Base-by-base conservation (phyloP, 2,329 filamentous ascomycete genomes). In the Clarireedia homoeocarpa region DNA sequence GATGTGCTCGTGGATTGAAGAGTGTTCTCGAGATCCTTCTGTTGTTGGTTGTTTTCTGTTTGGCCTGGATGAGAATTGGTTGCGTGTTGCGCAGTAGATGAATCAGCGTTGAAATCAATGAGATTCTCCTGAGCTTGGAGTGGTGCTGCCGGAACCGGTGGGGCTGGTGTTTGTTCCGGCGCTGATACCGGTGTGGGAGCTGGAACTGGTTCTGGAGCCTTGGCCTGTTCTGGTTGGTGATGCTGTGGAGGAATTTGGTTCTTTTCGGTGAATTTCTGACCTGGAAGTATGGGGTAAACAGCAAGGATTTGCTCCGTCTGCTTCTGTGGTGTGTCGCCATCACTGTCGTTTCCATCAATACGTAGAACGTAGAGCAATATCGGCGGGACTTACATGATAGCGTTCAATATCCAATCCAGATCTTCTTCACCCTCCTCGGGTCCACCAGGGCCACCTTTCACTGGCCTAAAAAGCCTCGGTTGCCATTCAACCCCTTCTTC, bases 371-470 rank as follows among this genome's bases (percentile, higher is more conserved):
- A 53, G 48, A 38, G 27, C 6, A 39, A 54, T 26, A 51, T 51
- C 23, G 47, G n/a, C 30, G 47, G 40, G 36, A 71, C 82, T 71
- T 73, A 95, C 91, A 99, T 81, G 55, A 85, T 78, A 1, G 91
- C 86, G 70, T 92, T 87, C 66, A 99, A 88, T 67, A 97, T 91
- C 89, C 90, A 99, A 72, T 97, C 94, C 30, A 99, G 75, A 62
- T 89, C 89, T 69, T 95, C 90, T 70, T 95, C 88, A 27, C 88
- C 89, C 69, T 92, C 85, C 61, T 94, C 88, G 4, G 79, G 69
- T 1, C 84, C 85, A 34, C 85, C 86, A 1, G 84, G 83, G 1
- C 85, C 88, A 24, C 84, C 84, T 46, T 81, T 79, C 10, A 95
- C 86, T 48, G 75, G 74, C 58, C 91, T 82, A 77, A 99, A 99